Evolutionary conservation across 805 yeast genomes (phyloP).

Genomic region (Wickerhamomyces bovis): DNA sequence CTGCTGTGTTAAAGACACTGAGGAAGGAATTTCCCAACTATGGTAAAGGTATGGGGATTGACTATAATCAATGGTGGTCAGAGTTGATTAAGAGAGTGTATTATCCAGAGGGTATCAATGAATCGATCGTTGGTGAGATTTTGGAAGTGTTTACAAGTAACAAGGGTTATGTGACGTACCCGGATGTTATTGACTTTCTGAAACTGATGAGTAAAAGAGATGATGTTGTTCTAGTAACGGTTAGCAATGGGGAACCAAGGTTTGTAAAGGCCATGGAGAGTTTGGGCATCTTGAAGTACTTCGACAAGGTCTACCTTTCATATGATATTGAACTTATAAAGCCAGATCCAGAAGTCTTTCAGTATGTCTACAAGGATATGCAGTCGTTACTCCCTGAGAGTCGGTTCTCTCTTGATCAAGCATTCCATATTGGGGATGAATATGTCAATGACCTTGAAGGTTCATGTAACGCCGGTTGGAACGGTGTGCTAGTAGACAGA

Average conservation of each 20-base stretch:
- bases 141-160: constrained; percentile 44
- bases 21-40: constrained; percentile 48
- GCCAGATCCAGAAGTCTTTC: constrained; percentile 46
- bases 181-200: constrained; percentile 47
- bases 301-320: constrained; percentile 43
- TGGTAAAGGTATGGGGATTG: constrained; percentile 39
- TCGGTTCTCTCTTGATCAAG: constrained; percentile 14
- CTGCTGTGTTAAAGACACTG: constrained; percentile 31
- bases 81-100: constrained; percentile 41
- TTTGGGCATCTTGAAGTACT: constrained; percentile 38
- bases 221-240: constrained; percentile 36
- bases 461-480: constrained; percentile 52
- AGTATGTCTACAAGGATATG: constrained; percentile 28
- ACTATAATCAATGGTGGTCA: constrained; percentile 53
- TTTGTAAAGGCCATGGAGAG: constrained; percentile 40
- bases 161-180: constrained; percentile 47
- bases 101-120: constrained; percentile 27
- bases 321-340: constrained; percentile 51
- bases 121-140: constrained; percentile 38
- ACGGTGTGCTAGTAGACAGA: constrained; percentile 51
- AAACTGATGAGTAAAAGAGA: constrained; percentile 22
- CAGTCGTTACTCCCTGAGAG: constrained; percentile 17
- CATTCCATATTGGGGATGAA: constrained; percentile 71
- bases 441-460: constrained; percentile 48
- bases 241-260: constrained; percentile 60